These are phyloP conservation scores for Nakataea oryzae DNA, from an alignment of 2,329 filamentous ascomycete genomes.

Conservation along the genomic window DNA sequence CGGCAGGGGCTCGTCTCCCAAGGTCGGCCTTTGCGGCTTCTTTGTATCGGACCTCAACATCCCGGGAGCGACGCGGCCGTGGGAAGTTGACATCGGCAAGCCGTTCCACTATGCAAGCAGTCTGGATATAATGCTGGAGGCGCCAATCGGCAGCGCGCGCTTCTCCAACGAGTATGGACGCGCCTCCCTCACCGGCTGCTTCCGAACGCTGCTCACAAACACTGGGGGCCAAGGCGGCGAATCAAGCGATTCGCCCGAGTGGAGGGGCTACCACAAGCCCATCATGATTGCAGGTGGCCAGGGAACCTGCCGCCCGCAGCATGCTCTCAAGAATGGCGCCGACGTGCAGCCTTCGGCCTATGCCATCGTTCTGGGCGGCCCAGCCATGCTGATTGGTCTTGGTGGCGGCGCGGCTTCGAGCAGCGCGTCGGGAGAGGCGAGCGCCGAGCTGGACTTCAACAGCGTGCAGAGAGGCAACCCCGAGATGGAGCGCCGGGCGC, in stretches of 20 bases:
- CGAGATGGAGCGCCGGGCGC: constrained; percentile 87
- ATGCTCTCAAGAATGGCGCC: constrained; percentile 74
- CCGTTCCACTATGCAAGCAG: constrained; percentile 88
- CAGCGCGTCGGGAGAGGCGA: constrained; percentile 77
- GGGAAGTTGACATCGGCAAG: constrained; percentile 86
- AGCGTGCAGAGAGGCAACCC: constrained; percentile 96
- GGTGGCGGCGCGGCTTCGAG: constrained; percentile 93
- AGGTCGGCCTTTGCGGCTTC: constrained; percentile 85
- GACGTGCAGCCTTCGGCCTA: constrained; percentile 81
- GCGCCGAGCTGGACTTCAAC: constrained; percentile 88
- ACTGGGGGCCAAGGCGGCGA: constrained; percentile 38
- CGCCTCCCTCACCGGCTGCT: constrained; percentile 79
- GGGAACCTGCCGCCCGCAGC: constrained; percentile 81
- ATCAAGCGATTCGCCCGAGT: constrained; percentile 39
- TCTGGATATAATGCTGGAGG: constrained; percentile 95
- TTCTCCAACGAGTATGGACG: constrained; percentile 98
- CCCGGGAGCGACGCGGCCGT: constrained; percentile 70
- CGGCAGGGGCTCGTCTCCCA: constrained; percentile 82
- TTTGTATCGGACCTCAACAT: constrained; percentile 92
- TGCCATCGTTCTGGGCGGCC: constrained; percentile 85
- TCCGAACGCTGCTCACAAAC: constrained; percentile 75
- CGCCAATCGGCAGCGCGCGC: constrained; percentile 84
- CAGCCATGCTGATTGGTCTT: constrained; percentile 94
- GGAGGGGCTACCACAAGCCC: constrained; percentile 92
- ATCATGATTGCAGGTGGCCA: constrained; percentile 97